Base-by-base conservation (phyloP, 169 alveolate genomes). In the Plasmodium fragile region DNA sequence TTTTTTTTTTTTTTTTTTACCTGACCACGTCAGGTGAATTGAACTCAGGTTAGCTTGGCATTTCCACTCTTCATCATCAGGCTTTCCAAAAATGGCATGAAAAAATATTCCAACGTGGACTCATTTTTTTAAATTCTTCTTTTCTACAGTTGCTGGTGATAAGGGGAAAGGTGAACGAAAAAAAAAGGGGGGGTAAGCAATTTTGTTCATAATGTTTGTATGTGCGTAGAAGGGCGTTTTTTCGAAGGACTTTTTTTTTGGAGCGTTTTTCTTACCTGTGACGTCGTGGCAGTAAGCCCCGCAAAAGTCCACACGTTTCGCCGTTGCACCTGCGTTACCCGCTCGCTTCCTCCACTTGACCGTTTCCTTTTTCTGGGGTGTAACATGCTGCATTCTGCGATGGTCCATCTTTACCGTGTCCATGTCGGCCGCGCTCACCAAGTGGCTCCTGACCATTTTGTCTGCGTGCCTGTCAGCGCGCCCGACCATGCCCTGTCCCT, bases 1-100 rank as follows among this genome's bases (percentile, higher is more conserved):
- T 65, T 65, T n/a, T n/a, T 4, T 65, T 25, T 25, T 65, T 59
- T 59, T 53, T 18, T 25, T 65, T 65, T 65, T 65, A 65, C 75
- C 30, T 65, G 75, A 65, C 75, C 75, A 65, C 4, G 75, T 65
- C 75, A 65, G 75, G 75, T 25, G 59, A 49, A 49, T 49, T 49
- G 0, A 49, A 11, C 22, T 49, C 59, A 7, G 59, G 59, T 49
- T 22, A 49, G 59, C 59, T 49, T 49, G 22, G 22, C 59, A 49
- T 49, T 49, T 11, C 59, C 22, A 13, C 59, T 2, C 59, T 22
- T 13, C 25, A 11, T 49, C 59, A 49, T 49, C 22, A 10, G 59
- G 22, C 7, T 13, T 49, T 49, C 59, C 59, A 49, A 49, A 49
- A 49, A 49, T 11, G 59, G 59, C 6, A 49, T 49, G 59, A 2